Conservation (phyloP, 2,329 filamentous ascomycete species). For the Colletotrichum acutatum region DNA sequence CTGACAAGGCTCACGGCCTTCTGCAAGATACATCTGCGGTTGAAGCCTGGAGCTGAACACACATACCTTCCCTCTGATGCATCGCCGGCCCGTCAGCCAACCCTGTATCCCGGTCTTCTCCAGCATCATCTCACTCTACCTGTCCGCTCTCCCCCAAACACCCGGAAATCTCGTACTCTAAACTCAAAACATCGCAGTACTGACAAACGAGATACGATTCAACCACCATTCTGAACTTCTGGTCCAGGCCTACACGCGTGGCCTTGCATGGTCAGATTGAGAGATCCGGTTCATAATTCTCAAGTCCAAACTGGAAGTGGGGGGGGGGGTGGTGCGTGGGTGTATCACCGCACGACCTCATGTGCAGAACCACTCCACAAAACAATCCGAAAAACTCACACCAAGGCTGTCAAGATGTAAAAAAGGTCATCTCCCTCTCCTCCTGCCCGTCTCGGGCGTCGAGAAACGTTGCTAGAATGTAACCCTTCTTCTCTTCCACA, state of each 20-base stretch:
- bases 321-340: no score
- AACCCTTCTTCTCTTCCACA: background rate
- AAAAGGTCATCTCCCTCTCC: background rate
- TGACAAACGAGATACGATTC: background rate
- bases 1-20: constrained; percentile 14
- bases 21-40: background rate
- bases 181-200: background rate
- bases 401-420: background rate
- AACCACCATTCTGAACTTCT: background rate
- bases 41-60: background rate
- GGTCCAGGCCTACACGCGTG: background rate
- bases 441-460: constrained; percentile 9
- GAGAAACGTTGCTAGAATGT: background rate
- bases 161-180: background rate
- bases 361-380: background rate
- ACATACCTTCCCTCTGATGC: background rate
- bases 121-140: background rate
- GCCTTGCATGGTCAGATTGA: background rate
- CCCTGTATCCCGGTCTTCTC: background rate
- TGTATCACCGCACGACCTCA: background rate
- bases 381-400: background rate
- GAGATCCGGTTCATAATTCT: background rate
- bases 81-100: background rate
- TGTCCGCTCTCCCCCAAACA: background rate
- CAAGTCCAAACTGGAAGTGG: background rate